Base-by-base conservation (phyloP, 2,329 filamentous ascomycete genomes). In the Endocalyx cinctus region DNA sequence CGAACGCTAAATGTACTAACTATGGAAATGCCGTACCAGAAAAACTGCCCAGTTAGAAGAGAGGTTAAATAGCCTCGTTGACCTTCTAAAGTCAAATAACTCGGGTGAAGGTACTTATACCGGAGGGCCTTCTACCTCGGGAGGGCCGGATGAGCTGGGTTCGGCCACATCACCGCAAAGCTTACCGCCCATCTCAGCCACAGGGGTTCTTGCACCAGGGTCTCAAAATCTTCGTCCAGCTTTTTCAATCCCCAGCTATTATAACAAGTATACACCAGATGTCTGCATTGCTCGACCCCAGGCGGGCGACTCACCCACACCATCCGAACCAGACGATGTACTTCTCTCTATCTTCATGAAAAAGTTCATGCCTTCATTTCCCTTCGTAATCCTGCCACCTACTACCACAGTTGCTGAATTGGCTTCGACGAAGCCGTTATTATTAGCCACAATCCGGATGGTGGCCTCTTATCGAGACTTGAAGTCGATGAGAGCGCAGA, bases 31-130 rank as follows among this genome's bases (percentile, higher is more conserved):
- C n/a, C n/a, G n/a, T n/a, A n/a, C n/a, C 35, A 73, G 69, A 11
- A 63, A 60, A 46, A 72, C 69, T 3, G 63, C 66, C 1, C 67
- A 71, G 36, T 63, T 73, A 11, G 69, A 72, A 38, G 63, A 71
- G 35, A 60, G 64, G 6, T 50, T 73, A 6, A 69, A 73, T 39
- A 67, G 66, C 13, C 57, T 74, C 2, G 64, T 72, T 15, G 66
- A 67, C 31, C 55, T 70, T 0, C 56, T 74, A 3, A 64, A 64
- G 20, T 64, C 67, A 2, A 60, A 60, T 3, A 51, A 46, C 29
- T 39, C 43, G 4, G 39, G 37, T 27, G 41, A 48, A 17, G 22
- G n/a, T n/a, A n/a, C n/a, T n/a, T n/a, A n/a, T n/a, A n/a, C n/a
- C n/a, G n/a, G n/a, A n/a, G n/a, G n/a, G n/a, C n/a, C n/a, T n/a